These are phyloP conservation scores for Patellaria atrata DNA, from an alignment of 495 filamentous ascomycete species.

Conservation along the genomic window DNA sequence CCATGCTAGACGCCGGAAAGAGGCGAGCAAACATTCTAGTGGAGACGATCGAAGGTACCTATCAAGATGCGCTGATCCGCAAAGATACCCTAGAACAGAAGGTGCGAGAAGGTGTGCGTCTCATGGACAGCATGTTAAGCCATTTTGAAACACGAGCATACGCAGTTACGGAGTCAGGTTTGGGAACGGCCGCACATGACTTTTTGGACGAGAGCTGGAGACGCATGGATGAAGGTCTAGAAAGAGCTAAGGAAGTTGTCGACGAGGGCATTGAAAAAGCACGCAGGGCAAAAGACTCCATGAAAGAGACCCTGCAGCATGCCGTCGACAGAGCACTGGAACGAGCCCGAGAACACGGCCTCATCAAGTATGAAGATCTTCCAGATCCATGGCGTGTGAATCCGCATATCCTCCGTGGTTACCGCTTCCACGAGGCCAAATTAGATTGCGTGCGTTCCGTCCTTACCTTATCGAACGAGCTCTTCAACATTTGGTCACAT, in stretches of 20 bases:
- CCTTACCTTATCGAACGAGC: conserved; percentile 77
- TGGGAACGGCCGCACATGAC: conserved; percentile 33
- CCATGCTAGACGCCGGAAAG: conserved; percentile 74
- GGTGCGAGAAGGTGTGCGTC: conserved; percentile 67
- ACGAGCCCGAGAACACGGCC: conserved; percentile 59
- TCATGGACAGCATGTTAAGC: conserved; percentile 67
- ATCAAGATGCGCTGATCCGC: conserved; percentile 72
- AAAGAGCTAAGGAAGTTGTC: conserved; percentile 61
- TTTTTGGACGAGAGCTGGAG: conserved; percentile 56
- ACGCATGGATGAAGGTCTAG: conserved; percentile 59
- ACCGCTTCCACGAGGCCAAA: conserved; percentile 84
- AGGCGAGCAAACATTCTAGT: conserved; percentile 77
- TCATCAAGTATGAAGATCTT: conserved; percentile 80
- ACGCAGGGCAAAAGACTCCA: conserved; percentile 54
- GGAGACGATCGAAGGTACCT: conserved; percentile 81
- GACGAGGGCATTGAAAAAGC: conserved; percentile 76
- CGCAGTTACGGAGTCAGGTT: conserved; percentile 42
- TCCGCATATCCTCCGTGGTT: conserved; percentile 78
- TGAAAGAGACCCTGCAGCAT: conserved; percentile 66
- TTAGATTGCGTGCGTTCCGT: conserved; percentile 71
- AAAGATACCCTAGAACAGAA: conserved; percentile 86
- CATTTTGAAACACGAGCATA: conserved; percentile 78
- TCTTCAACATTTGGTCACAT: conserved; percentile 97
- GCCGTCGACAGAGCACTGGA: conserved; percentile 55
- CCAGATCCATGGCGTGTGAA: conserved; percentile 91